Conservation (phyloP, 2,329 filamentous ascomycete species). For the Clarireedia hainanense region DNA sequence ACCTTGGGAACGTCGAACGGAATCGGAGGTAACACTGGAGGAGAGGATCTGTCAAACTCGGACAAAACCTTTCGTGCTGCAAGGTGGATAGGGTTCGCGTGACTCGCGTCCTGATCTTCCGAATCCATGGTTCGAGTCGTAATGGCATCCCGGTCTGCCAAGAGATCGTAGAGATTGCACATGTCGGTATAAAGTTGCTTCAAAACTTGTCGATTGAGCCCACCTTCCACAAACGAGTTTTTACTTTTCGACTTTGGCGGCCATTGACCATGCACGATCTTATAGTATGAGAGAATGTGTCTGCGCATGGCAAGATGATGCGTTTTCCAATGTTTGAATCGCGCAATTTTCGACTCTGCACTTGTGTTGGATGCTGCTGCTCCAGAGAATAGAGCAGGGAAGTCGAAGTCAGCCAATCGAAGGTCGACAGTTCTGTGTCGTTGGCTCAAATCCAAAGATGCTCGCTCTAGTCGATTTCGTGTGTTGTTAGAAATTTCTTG, state of each 20-base stretch:
- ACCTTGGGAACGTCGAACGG: conserved; percentile 81
- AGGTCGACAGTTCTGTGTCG: conserved; percentile 62
- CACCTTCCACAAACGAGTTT: conserved; percentile 78
- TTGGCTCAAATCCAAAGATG: conserved; percentile 69
- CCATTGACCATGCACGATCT: conserved; percentile 64
- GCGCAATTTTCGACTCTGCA: conserved; percentile 66
- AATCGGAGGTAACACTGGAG: conserved; percentile 83
- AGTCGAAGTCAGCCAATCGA: conserved; percentile 82
- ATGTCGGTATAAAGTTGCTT: conserved; percentile 80
- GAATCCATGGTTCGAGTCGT: conserved; percentile 67
- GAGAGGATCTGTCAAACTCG: conserved; percentile 83
- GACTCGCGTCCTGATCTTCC: conserved; percentile 44
- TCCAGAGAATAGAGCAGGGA: conserved; percentile 81
- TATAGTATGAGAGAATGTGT: conserved; percentile 53
- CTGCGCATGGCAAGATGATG: conserved; percentile 69
- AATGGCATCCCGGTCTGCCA: conserved; percentile 71
- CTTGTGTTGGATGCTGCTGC: conserved; percentile 76
- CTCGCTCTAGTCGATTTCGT: conserved; percentile 71
- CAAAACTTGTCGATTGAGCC: conserved; percentile 77
- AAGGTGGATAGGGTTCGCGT: conserved; percentile 33
- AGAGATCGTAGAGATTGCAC: conserved; percentile 76
- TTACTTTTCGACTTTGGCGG: conserved; percentile 86
- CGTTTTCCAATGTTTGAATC: conserved; percentile 76
- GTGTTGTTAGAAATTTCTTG: conserved; percentile 63
- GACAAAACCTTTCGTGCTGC: conserved; percentile 72